Percentiles rank a stretch among this genome's conserved stretches.
phyloP scores from a whole-genome alignment of 2,329 filamentous ascomycete species.

The Alternaria postmessia region DNA sequence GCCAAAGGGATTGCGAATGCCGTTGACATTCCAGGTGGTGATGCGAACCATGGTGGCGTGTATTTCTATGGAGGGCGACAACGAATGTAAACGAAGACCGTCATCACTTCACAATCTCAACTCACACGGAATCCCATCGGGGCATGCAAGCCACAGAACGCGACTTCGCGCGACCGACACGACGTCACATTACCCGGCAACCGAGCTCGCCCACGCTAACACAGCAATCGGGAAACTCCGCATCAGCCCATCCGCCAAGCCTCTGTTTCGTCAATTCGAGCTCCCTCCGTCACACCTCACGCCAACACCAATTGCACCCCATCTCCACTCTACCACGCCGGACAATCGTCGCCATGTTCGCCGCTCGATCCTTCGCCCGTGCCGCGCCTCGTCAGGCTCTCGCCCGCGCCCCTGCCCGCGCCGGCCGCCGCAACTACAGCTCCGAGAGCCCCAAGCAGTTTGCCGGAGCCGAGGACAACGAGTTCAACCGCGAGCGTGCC shows the following conservation, averaged over 20 bases:
- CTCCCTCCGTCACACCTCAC: constrained; percentile 30
- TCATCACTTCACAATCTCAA: constrained; percentile 13
- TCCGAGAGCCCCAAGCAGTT: constrained; percentile 67
- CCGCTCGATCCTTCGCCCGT: constrained; percentile 45
- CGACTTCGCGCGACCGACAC: constrained; percentile 22
- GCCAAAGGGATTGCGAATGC: constrained; percentile 63
- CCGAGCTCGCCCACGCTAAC: constrained; percentile 31
- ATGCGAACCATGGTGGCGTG: constrained; percentile 70
- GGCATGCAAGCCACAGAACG: constrained; percentile 15
- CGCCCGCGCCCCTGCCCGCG: constrained; percentile 66
- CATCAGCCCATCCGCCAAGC: constrained; percentile 23
- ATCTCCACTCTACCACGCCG: constrained; percentile 45
- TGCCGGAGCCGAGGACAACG: constrained; percentile 76
- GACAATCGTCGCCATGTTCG: constrained; percentile 41
- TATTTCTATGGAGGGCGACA: constrained; percentile 14
- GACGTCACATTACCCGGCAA: constrained; percentile 34
- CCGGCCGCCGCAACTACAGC: constrained; percentile 74
- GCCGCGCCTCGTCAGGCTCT: constrained; percentile 66
- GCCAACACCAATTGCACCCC: constrained; percentile 34
- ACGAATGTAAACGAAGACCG: constrained; percentile 9
- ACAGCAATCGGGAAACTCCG: constrained; percentile 24
- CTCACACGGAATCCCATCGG: not conserved
- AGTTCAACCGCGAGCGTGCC: constrained; percentile 90
- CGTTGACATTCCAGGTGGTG: constrained; percentile 67
- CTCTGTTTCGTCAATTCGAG: constrained; percentile 33